Percentiles rank a stretch among this genome's conserved stretches.
These are phyloP conservation scores for Macadamia tetraphylla DNA, from an alignment of 164 flowering plant species.

Conservation along the genomic window DNA sequence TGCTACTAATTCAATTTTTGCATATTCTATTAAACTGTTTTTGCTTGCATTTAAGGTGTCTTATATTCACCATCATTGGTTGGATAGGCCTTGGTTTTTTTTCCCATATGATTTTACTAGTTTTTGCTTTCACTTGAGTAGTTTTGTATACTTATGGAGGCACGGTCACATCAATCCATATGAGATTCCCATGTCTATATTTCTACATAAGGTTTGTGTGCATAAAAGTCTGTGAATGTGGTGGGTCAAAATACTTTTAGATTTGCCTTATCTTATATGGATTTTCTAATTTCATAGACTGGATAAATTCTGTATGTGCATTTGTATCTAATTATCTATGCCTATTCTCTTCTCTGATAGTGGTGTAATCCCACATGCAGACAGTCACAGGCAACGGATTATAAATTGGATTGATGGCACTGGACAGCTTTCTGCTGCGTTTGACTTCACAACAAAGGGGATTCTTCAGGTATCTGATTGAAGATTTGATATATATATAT, in stretches of 20 bases:
- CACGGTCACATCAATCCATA: too few relatives aligned
- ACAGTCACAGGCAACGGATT: slow-evolving; percentile 84
- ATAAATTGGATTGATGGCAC: slow-evolving; percentile 86
- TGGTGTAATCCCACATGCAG: slow-evolving; percentile 30
- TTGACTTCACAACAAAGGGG: slow-evolving; percentile 94
- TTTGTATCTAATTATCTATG: too few relatives aligned
- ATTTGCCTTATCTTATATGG: background rate
- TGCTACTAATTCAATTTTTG: too few relatives aligned
- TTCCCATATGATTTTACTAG: too few relatives aligned
- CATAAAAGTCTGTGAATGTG: background rate
- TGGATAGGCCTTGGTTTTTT: too few relatives aligned
- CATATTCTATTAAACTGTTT: too few relatives aligned
- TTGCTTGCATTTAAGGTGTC: too few relatives aligned
- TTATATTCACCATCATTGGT: too few relatives aligned
- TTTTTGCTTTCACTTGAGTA: too few relatives aligned
- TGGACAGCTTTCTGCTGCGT: slow-evolving; percentile 76
- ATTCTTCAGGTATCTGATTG: slow-evolving; percentile 69
- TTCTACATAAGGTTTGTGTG: too few relatives aligned
- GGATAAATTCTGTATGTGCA: background rate
- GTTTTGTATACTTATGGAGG: too few relatives aligned
- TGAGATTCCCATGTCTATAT: too few relatives aligned
- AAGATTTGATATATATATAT: background rate
- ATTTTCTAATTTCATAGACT: background rate
- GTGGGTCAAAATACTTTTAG: background rate
- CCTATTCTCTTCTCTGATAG: background rate